These are phyloP conservation scores for Cetraspora pellucida DNA, from an alignment of 192 early-diverging fungal species.

Conservation along the genomic window DNA sequence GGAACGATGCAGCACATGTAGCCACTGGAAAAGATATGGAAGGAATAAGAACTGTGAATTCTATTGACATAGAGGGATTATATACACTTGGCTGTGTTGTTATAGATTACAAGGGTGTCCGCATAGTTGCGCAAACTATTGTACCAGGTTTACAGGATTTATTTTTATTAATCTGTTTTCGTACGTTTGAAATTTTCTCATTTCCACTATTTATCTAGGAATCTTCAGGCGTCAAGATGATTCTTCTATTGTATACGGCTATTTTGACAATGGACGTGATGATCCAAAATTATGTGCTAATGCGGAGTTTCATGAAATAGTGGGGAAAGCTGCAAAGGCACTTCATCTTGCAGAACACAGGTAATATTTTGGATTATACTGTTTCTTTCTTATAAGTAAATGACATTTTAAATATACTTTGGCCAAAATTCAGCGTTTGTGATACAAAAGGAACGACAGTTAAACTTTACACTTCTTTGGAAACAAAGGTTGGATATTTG, in stretches of 20 bases:
- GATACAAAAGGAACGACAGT: constrained; percentile 67
- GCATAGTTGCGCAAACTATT: constrained; percentile 92
- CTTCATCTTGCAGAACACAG: constrained; percentile 81
- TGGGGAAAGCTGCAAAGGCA: constrained; percentile 71
- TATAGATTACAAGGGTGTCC: constrained; percentile 89
- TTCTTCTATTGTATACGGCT: constrained; percentile 86
- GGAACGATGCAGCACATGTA: constrained; percentile 88
- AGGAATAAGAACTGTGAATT: constrained; percentile 77
- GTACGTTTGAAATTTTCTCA: constrained; percentile 39
- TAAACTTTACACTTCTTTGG: constrained; percentile 78
- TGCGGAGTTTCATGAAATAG: constrained; percentile 72
- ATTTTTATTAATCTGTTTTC: constrained; percentile 51
- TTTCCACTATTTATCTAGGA: constrained; percentile 82
- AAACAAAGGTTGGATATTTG: constrained; percentile 64
- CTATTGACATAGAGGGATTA: constrained; percentile 76
- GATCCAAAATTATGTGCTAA: constrained; percentile 66
- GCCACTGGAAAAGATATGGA: constrained; percentile 94
- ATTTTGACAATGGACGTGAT: constrained; percentile 74
- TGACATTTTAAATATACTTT: neutral
- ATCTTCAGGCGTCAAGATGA: constrained; percentile 76
- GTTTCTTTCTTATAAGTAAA: neutral
- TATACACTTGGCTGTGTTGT: constrained; percentile 89
- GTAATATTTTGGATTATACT: neutral
- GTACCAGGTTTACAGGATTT: constrained; percentile 70
- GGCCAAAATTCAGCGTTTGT: constrained; percentile 45